Conservation (phyloP, 441 rosid genomes). For the Populus hybrid region DNA sequence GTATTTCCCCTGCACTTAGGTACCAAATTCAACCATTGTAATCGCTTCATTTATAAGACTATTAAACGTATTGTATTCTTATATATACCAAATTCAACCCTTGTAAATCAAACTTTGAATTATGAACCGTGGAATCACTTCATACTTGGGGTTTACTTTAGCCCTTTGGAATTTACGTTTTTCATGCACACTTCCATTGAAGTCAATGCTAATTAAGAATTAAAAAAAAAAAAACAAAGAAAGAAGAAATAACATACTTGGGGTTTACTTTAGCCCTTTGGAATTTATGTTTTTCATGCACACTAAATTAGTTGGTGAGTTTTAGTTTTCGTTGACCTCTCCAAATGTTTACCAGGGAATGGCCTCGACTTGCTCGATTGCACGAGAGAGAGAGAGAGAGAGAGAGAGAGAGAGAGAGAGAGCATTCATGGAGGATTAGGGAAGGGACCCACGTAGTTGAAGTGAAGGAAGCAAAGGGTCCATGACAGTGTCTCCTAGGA, state of each 20-base stretch:
- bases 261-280: no score
- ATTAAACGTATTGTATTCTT: background rate
- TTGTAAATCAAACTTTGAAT: background rate
- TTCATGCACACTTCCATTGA: background rate
- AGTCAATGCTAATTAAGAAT: background rate
- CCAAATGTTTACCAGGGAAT: background rate
- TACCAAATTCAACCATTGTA: background rate
- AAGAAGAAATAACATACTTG: background rate
- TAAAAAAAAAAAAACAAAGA: background rate
- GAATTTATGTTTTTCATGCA: background rate
- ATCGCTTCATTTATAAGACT: background rate
- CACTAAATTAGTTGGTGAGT: background rate
- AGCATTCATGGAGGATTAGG: slow-evolving; percentile 14
- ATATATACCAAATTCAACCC: background rate
- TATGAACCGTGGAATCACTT: background rate
- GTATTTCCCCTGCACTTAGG: no score
- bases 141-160: no score
- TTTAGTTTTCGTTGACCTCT: background rate
- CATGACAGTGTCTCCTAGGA: slow-evolving; percentile 42
- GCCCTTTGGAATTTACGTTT: no score
- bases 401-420: slow-evolving; percentile 12
- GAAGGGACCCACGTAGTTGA: slow-evolving; percentile 26
- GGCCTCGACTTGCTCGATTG: background rate
- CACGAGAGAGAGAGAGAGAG: background rate
- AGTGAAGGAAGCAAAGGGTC: slow-evolving; percentile 32